A percentile compares a stretch with the other conserved stretches of the same genome.
Evolutionary conservation across 352 stramenopile genomes (phyloP).

Genomic region (Globisporangium cylindrosporum): DNA sequence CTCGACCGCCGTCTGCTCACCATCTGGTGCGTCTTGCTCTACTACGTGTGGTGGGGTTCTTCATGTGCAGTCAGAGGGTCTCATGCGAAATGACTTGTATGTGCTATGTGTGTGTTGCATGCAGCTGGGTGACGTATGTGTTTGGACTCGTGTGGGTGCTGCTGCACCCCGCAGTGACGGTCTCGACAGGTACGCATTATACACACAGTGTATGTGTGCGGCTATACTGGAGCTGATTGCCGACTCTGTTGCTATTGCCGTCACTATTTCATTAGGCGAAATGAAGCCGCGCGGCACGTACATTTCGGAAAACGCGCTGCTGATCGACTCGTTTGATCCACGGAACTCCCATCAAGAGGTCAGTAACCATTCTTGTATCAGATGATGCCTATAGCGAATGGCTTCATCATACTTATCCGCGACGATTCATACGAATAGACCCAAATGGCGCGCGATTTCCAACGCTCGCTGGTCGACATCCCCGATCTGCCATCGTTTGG

Average conservation of each 20-base stretch:
- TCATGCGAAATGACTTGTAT: neutral
- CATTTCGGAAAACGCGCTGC: slow-evolving; percentile 87
- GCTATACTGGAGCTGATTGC: neutral
- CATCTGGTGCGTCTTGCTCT: slow-evolving; percentile 10
- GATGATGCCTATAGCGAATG: neutral
- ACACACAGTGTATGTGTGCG: neutral
- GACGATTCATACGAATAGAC: slow-evolving; percentile 2
- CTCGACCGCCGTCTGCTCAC: slow-evolving; percentile 5
- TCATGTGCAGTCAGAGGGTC: neutral
- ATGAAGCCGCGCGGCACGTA: slow-evolving; percentile 84
- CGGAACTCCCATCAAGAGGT: slow-evolving; percentile 38
- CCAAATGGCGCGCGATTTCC: slow-evolving; percentile 19
- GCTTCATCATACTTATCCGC: neutral
- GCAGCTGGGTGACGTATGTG: slow-evolving; percentile 64
- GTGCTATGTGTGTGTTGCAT: neutral
- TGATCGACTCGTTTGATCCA: slow-evolving; percentile 72
- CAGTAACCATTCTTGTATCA: neutral
- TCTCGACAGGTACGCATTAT: slow-evolving; percentile 55
- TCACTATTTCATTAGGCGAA: slow-evolving; percentile 32
- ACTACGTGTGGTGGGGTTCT: neutral
- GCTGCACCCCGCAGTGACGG: slow-evolving; percentile 67
- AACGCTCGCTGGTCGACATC: slow-evolving; percentile 39
- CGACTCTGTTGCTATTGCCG: neutral
- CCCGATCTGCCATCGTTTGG: slow-evolving; percentile 27
- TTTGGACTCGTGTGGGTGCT: slow-evolving; percentile 77